Evolutionary conservation across 352 stramenopile species (phyloP), one percentile per base, ranked within the genome.

Genomic region (Pythium rishiriense): DNA sequence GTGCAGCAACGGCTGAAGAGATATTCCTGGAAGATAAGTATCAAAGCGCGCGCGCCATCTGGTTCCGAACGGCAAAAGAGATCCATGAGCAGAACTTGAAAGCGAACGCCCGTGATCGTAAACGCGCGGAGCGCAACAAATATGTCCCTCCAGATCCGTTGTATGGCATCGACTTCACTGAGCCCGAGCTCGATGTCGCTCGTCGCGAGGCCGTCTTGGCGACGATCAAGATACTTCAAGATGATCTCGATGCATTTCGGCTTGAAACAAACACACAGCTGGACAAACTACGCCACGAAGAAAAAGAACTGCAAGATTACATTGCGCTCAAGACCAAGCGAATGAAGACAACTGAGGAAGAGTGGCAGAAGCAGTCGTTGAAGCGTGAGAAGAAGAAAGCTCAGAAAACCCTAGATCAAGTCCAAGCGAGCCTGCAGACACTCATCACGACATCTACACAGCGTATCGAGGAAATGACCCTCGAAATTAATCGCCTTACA

Each of bases 311-410:
- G 22, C 68, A 85, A 33, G 82, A 89, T 26, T 94, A 91, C 58
- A 79, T 94, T 22, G 71, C 80, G 9, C 69, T 93, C 11, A 94
- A 94, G 55, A 71, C 67, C 9, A 93, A 91, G 33, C 79, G 83
- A 14, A 85, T 94, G 64, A 90, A 91, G 53, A 74, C 66, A 15
- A 91, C 80, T 21, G 80, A 85, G 6, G 82, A 94, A 54, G 85
- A 91, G 48, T 94, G 85, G 82, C 85, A 94, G 48, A 85, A 85
- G 41, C 85, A 93, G 48, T 89, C 85, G 39, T 65, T 94, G 15
- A 88, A 93, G 64, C 80, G 85, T 11, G 85, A 93, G 25, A 85
- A 81, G 56, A 94, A 94, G 72, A 93, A 91, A 47, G 83, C 85
- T 10, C 76, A 76, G 45, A 88, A 83, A 45, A 90, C 76, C 5